phyloP scores from a whole-genome alignment of 2,329 filamentous ascomycete species.

The Raffaelea arxii region DNA sequence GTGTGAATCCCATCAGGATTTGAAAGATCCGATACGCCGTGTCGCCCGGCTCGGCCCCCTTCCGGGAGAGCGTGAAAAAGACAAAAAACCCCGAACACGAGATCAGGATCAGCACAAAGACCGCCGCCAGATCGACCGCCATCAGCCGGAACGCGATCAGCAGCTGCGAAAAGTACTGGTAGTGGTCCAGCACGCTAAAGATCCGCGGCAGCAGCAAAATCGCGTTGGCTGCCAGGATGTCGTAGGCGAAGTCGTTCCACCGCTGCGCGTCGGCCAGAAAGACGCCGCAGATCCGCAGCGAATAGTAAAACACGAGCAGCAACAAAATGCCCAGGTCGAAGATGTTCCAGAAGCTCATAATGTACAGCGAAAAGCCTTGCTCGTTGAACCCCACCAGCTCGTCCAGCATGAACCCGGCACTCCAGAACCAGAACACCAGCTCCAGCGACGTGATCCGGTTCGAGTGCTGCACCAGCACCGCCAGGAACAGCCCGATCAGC shows the following conservation, averaged over 20 bases:
- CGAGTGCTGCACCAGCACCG: slow-evolving; percentile 68
- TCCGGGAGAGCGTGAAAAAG: slow-evolving; percentile 76
- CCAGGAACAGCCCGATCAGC: slow-evolving; percentile 74
- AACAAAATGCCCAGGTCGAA: slow-evolving; percentile 87
- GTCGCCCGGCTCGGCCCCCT: slow-evolving; percentile 57
- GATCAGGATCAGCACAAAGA: slow-evolving; percentile 76
- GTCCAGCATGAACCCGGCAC: slow-evolving; percentile 91
- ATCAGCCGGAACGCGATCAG: slow-evolving; percentile 91
- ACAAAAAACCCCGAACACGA: slow-evolving; percentile 92
- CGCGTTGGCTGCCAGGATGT: slow-evolving; percentile 85
- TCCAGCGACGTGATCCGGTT: slow-evolving; percentile 75
- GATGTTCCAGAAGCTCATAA: slow-evolving; percentile 96
- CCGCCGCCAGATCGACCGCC: slow-evolving; percentile 78
- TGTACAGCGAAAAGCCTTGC: slow-evolving; percentile 90
- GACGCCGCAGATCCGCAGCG: slow-evolving; percentile 78
- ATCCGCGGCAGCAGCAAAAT: slow-evolving; percentile 83
- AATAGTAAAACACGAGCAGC: slow-evolving; percentile 80
- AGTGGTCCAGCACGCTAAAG: slow-evolving; percentile 89
- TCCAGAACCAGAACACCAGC: slow-evolving; percentile 95
- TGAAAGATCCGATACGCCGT: slow-evolving; percentile 91
- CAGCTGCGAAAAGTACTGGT: slow-evolving; percentile 90
- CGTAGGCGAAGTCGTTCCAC: slow-evolving; percentile 79
- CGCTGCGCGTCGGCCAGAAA: slow-evolving; percentile 66
- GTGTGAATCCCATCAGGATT: slow-evolving; percentile 91
- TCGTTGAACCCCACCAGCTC: slow-evolving; percentile 95